phyloP scores from a whole-genome alignment of 768 basidiomycete species.

The Hebeloma cylindrosporum region DNA sequence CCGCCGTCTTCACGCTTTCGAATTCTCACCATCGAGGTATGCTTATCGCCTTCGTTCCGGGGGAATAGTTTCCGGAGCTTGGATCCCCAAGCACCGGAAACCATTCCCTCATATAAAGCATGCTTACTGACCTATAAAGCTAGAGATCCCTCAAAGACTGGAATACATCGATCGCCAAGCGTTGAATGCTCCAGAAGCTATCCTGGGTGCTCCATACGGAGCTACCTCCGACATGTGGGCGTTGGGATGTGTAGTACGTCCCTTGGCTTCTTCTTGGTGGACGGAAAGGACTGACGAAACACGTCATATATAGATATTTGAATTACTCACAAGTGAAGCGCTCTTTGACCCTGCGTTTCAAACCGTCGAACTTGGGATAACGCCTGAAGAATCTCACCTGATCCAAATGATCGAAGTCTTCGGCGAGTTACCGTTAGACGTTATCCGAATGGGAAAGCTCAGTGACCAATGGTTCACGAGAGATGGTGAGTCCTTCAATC shows the following conservation, averaged over 20 bases:
- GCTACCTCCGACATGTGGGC: conserved; percentile 23
- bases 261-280: not conserved
- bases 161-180: conserved; percentile 6
- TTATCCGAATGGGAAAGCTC: conserved; percentile 18
- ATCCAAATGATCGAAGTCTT: conserved; percentile 29
- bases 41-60: not conserved
- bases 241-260: conserved; percentile 25
- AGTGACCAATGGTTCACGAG: conserved; percentile 23
- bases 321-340: conserved; percentile 22
- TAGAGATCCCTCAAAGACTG: not conserved
- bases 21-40: not conserved
- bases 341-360: conserved; percentile 27
- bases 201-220: conserved; percentile 18
- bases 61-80: too few relatives aligned
- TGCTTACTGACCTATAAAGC: too few relatives aligned
- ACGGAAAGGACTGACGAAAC: not conserved
- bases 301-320: conserved; percentile 19
- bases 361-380: conserved; percentile 23
- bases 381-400: conserved; percentile 27
- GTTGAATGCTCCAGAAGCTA: conserved; percentile 20
- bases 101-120: too few relatives aligned
- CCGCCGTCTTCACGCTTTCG: not conserved
- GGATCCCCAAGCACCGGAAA: too few relatives aligned
- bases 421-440: conserved; percentile 20
- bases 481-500: conserved; percentile 21